phyloP scores from a whole-genome alignment of 345 rosid species.

The Hibiscus syriacus region DNA sequence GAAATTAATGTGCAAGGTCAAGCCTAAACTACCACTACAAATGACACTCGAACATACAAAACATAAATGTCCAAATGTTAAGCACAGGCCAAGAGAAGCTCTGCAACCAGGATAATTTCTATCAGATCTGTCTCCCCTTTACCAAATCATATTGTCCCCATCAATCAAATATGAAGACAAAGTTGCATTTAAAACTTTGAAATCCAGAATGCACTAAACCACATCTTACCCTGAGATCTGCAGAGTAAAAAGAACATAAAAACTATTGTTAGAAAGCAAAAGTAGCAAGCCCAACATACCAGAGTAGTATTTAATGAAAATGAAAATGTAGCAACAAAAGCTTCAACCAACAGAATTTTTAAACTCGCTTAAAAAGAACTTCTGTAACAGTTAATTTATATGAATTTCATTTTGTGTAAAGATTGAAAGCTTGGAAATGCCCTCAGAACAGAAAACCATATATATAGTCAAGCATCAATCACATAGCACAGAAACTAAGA shows the following conservation, averaged over 20 bases:
- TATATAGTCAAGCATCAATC: not conserved
- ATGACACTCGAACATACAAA: not conserved
- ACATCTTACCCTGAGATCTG: constrained; percentile 88
- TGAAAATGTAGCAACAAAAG: not conserved
- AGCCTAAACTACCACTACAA: not conserved
- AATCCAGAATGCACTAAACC: constrained; percentile 9
- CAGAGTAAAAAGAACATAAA: constrained; percentile 30
- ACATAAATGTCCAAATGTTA: not conserved
- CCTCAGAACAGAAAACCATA: not conserved
- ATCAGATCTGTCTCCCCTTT: constrained; percentile 6
- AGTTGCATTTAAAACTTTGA: constrained; percentile 18
- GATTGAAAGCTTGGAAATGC: not conserved
- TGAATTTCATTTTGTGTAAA: not conserved
- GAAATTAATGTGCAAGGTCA: not conserved
- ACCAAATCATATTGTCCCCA: not conserved
- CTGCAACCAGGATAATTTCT: not conserved
- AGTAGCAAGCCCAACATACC: not conserved
- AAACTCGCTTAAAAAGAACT: not conserved
- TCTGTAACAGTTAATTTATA: not conserved
- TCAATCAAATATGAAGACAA: not conserved
- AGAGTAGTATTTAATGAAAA: constrained; percentile 3
- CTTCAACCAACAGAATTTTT: not conserved
- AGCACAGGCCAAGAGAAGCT: not conserved
- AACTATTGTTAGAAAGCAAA: constrained; percentile 7
- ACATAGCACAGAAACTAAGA: not conserved